These are phyloP conservation scores for Coemansia nantahalensis DNA, from an alignment of 192 early-diverging fungal species.

Conservation along the genomic window DNA sequence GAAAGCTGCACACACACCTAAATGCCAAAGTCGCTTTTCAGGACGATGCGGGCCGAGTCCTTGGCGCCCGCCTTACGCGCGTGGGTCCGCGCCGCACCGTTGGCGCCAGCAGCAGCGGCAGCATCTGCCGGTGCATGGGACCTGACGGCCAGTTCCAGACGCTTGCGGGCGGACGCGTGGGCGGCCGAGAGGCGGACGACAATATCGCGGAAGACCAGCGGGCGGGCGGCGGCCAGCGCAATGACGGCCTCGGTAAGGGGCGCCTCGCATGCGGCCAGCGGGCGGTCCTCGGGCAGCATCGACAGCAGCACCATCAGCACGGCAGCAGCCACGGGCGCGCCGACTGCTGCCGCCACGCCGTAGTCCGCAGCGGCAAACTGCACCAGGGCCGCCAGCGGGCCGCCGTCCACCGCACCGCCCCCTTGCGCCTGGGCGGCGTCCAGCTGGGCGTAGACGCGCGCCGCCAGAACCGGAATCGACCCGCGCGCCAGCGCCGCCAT, in stretches of 20 bases:
- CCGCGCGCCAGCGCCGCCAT: conserved; percentile 5
- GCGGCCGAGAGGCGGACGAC: background rate
- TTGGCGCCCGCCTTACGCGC: background rate
- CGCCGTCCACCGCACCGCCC: background rate
- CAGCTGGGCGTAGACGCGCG: background rate
- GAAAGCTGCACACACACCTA: conserved; percentile 1
- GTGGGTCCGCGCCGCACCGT: too few relatives aligned
- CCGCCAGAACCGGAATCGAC: conserved; percentile 14
- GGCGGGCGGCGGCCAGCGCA: too few relatives aligned
- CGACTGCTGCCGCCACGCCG: background rate
- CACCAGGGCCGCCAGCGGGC: conserved; percentile 5
- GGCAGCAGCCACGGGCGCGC: conserved; percentile 13
- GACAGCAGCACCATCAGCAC: conserved; percentile 40
- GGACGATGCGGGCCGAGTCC: conserved; percentile 2
- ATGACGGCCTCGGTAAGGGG: too few relatives aligned
- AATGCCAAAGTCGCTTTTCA: conserved; percentile 36
- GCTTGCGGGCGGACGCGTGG: background rate
- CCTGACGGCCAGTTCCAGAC: too few relatives aligned
- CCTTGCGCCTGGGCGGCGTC: background rate
- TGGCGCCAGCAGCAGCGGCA: too few relatives aligned
- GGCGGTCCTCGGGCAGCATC: conserved; percentile 5
- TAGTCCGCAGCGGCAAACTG: conserved; percentile 13
- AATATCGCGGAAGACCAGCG: too few relatives aligned
- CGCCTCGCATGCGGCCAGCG: too few relatives aligned
- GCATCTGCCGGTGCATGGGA: too few relatives aligned